Evolutionary conservation across 805 yeast genomes (phyloP).

Genomic region (Metschnikowia anglica): DNA sequence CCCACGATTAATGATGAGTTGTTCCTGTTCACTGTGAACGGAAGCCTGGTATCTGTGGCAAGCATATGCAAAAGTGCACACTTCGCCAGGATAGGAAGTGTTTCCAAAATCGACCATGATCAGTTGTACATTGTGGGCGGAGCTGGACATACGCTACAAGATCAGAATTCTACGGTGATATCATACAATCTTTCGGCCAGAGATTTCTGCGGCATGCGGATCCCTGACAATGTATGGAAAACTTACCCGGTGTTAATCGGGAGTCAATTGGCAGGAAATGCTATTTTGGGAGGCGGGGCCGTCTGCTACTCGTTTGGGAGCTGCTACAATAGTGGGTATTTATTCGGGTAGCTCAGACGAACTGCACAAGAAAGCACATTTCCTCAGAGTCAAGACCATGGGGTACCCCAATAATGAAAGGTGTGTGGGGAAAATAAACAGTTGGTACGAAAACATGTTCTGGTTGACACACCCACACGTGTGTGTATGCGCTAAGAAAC

Average conservation of each 20-base stretch:
- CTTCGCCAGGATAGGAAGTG: slow-evolving; percentile 52
- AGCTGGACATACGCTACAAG: slow-evolving; percentile 43
- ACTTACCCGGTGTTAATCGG: slow-evolving; percentile 55
- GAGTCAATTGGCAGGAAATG: slow-evolving; percentile 38
- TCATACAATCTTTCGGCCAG: slow-evolving; percentile 24
- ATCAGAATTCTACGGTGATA: slow-evolving; percentile 31
- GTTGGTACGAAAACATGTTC: too few species aligned
- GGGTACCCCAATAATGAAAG: too few species aligned
- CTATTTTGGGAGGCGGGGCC: slow-evolving; percentile 66
- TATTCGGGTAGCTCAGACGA: not conserved
- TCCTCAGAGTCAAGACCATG: too few species aligned
- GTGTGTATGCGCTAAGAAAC: too few species aligned
- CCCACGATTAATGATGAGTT: slow-evolving; percentile 36
- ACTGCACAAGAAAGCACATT: not conserved
- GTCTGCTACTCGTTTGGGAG: slow-evolving; percentile 80
- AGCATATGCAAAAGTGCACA: slow-evolving; percentile 25
- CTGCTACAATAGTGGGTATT: slow-evolving; percentile 29
- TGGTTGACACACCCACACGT: too few species aligned
- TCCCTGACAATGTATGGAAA: slow-evolving; percentile 40
- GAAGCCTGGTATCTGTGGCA: slow-evolving; percentile 12
- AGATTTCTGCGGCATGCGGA: slow-evolving; percentile 10
- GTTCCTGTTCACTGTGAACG: slow-evolving; percentile 32
- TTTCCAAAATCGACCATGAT: slow-evolving; percentile 28
- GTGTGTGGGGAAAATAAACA: too few species aligned
- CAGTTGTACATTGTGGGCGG: slow-evolving; percentile 57